Base-by-base conservation (phyloP, 1,139 yeast species). In the Taphrina populina region DNA sequence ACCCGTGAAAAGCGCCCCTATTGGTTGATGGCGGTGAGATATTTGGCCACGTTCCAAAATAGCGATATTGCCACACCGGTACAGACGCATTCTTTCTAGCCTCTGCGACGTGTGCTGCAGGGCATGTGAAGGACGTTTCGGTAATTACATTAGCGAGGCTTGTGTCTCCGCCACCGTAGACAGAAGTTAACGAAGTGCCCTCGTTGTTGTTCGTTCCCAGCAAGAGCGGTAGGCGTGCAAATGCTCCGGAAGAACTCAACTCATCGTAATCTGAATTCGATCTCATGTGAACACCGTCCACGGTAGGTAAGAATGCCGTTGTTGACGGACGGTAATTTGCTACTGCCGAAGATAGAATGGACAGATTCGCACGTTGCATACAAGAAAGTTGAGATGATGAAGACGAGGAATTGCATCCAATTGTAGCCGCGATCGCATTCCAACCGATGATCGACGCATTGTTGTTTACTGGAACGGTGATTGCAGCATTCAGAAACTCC, bases 191-290 rank as follows among this genome's bases (percentile, higher is more conserved):
- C 11, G 33, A 32, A 24, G 54, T 49, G 17, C 45, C 54, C 27
- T 49, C 54, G 27, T 49, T 32, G 33, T 39, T 39, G 46, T 49
- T 49, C 24, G 40, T 39, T 11, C 46, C 46, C 24, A 49, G n/a
- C 19, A 49, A 40, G 17, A 39, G 29, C n/a, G 54, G 54, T 7
- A 49, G 10, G 10, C 26, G 37, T 13, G 54, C 54, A 23, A 49
- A 49, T 2, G 37, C 30, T 8, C 54, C 54, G 10, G 37, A 29
- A 8, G 15, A 7, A 6, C 37, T 40, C 8, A 15, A 19, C 7
- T 30, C 17, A 5, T 21, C 26, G 26, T 39, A 49, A 13, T 29
- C 32, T 10, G 32, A 7, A 17, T 40, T n/a, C 17, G 30, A 30
- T n/a, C 27, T 32, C 32, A 49, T 26, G 24, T 13, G 15, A 6